Conservation (phyloP, 208 protist genomes). For the Trichomonas gallinae region DNA sequence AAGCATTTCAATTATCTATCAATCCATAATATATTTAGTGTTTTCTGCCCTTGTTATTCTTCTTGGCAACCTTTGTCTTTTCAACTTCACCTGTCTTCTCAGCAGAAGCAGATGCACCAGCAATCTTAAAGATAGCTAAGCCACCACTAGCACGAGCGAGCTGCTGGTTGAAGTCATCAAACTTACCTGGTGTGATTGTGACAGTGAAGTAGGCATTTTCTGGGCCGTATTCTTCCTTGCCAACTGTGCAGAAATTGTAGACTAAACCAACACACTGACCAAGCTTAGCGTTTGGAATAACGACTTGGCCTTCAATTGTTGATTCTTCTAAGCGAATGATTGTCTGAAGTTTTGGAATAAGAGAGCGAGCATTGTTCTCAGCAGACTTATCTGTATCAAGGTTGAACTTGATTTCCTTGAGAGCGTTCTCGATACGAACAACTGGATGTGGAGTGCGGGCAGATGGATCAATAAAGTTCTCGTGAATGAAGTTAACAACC, state of each 20-base stretch:
- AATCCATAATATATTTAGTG: too few species aligned
- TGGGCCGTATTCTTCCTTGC: not conserved
- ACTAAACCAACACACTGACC: not conserved
- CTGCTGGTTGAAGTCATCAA: not conserved
- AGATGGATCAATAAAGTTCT: conserved; percentile 19
- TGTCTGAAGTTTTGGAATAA: not conserved
- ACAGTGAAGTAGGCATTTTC: not conserved
- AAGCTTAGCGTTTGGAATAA: not conserved
- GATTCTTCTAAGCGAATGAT: not conserved
- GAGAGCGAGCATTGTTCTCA: not conserved
- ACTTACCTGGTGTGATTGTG: not conserved
- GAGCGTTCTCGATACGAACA: not conserved
- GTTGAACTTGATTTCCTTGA: not conserved
- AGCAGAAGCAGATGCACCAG: not conserved
- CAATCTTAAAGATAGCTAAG: not conserved
- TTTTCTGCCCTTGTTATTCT: not conserved
- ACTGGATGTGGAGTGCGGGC: not conserved
- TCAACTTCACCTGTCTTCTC: not conserved
- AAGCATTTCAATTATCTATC: too few species aligned
- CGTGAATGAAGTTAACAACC: conserved; percentile 1
- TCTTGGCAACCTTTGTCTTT: not conserved
- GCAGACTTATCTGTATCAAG: not conserved
- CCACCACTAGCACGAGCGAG: not conserved
- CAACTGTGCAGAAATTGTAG: not conserved
- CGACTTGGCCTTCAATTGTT: not conserved